Percentiles rank a stretch among this genome's conserved stretches.
phyloP scores from a whole-genome alignment of 75 land plant species.

The Isoetes taiwanensis region DNA sequence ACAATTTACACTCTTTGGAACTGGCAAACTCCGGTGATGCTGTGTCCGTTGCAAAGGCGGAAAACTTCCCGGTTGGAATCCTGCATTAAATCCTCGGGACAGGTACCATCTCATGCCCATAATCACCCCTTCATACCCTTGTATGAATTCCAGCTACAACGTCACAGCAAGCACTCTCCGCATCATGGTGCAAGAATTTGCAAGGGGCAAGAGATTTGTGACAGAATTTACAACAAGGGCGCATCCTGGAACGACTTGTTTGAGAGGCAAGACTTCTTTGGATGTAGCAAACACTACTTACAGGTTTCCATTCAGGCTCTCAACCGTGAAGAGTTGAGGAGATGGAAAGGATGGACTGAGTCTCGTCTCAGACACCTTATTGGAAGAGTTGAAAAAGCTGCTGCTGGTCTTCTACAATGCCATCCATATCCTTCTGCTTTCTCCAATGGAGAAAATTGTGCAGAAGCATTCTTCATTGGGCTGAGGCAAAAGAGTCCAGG shows the following conservation, averaged over 20 bases:
- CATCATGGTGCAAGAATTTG: conserved; percentile 24
- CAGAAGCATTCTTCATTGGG: no score
- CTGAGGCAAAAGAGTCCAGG: no score
- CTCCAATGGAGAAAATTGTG: no score
- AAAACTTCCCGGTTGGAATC: conserved; percentile 7
- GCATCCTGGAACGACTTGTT: conserved; percentile 26
- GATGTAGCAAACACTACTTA: conserved; percentile 14
- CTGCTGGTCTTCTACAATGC: no score
- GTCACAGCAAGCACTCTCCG: conserved; percentile 33
- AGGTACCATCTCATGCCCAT: conserved; percentile 31
- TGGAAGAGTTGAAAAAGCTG: no score
- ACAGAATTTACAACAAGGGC: background rate
- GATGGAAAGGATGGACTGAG: conserved; percentile 37
- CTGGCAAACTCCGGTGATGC: conserved; percentile 39
- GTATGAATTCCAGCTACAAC: conserved; percentile 30
- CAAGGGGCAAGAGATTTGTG: conserved; percentile 13
- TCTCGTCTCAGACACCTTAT: conserved; percentile 34
- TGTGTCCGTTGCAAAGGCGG: no score
- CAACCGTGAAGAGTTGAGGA: conserved; percentile 20
- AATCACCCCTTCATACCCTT: conserved; percentile 28
- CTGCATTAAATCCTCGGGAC: conserved; percentile 6
- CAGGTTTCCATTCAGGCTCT: conserved; percentile 20
- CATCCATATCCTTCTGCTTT: no score
- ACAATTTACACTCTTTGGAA: conserved; percentile 30
- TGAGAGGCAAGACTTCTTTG: conserved; percentile 23